phyloP scores from a whole-genome alignment of 208 protist species.

The Phytomonas francai region DNA sequence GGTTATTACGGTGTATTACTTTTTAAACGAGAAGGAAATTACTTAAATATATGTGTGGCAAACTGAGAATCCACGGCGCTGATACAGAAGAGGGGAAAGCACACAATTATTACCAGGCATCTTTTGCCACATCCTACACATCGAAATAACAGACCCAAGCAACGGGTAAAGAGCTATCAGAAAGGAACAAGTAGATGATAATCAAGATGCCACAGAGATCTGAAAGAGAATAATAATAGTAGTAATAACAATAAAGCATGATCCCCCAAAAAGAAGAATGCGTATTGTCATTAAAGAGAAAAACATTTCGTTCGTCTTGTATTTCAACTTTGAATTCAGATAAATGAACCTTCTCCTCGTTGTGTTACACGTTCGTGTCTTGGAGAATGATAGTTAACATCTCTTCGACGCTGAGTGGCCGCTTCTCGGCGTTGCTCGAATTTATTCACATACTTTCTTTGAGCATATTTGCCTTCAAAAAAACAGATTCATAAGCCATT shows the following conservation, averaged over 20 bases:
- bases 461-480: too few species aligned
- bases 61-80: not conserved
- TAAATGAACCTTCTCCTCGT: not conserved
- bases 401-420: too few species aligned
- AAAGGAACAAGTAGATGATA: slow-evolving; percentile 7
- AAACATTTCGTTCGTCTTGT: not conserved
- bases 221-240: not conserved
- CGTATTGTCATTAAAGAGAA: not conserved
- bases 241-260: not conserved
- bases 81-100: not conserved
- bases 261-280: not conserved
- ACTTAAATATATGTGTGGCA: not conserved
- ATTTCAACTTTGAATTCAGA: not conserved
- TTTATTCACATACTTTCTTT: too few species aligned
- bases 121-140: not conserved
- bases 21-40: not conserved
- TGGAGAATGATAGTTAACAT: too few species aligned
- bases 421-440: too few species aligned
- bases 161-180: not conserved
- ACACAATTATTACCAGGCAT: not conserved
- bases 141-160: slow-evolving; percentile 4
- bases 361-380: not conserved
- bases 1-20: not conserved
- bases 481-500: too few species aligned
- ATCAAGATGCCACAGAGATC: slow-evolving; percentile 6